These are phyloP conservation scores for Chenopodium suecicum DNA, from an alignment of 148 eudicot species.

Conservation along the genomic window DNA sequence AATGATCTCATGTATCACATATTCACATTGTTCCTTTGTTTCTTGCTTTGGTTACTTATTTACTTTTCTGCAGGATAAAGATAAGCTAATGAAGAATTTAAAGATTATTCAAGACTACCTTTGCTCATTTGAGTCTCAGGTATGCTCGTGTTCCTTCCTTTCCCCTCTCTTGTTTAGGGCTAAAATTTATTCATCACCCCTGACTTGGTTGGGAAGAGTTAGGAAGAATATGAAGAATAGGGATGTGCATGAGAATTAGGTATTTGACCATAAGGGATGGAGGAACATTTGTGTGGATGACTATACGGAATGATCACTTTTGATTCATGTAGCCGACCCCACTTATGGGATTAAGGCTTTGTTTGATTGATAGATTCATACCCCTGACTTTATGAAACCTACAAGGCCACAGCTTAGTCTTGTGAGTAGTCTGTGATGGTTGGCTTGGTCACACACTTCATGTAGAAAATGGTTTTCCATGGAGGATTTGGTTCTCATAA, in stretches of 20 bases:
- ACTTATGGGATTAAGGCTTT: too few species aligned
- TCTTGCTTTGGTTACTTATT: background rate
- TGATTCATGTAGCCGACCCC: too few species aligned
- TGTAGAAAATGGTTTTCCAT: background rate
- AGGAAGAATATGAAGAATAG: too few species aligned
- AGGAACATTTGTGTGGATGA: too few species aligned
- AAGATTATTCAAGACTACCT: slow-evolving; percentile 86
- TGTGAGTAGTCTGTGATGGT: background rate
- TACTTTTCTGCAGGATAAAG: slow-evolving; percentile 65
- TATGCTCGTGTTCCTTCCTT: slow-evolving; percentile 21
- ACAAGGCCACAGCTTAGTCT: background rate
- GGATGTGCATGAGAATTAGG: too few species aligned
- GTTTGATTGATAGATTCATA: background rate
- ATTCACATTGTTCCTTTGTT: background rate
- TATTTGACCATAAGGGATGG: too few species aligned
- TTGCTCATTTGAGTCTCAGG: slow-evolving; percentile 93
- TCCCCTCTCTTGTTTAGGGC: slow-evolving; percentile 2
- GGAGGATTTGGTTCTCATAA: background rate
- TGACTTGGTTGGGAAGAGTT: background rate
- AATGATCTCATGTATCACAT: background rate
- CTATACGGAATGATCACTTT: too few species aligned
- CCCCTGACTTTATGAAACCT: background rate
- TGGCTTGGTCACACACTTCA: background rate
- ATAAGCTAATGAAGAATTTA: slow-evolving; percentile 71
- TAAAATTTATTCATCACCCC: slow-evolving; percentile 1